A percentile compares a stretch with the other conserved stretches of the same genome.
Conservation (phyloP, 106 monocot genomes). For the Dendrobium chrysotoxum region DNA sequence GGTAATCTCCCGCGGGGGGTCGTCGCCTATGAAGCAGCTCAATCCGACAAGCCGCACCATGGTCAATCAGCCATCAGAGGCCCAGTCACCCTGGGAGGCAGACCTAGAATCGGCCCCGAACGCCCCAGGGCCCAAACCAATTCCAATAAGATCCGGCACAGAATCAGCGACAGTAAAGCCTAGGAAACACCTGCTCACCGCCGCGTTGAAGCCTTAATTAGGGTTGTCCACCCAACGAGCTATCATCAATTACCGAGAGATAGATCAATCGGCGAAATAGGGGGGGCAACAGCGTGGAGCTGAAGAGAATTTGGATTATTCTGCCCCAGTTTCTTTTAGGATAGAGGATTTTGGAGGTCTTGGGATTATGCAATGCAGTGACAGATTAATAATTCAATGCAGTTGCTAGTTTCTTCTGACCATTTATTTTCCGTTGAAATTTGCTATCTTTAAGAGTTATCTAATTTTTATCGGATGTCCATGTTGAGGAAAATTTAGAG, state of each 20-base stretch:
- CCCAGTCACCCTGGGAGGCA: not conserved
- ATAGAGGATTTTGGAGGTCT: not conserved
- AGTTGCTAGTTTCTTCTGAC: not conserved
- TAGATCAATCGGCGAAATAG: not conserved
- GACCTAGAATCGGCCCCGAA: constrained; percentile 3
- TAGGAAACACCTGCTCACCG: not conserved
- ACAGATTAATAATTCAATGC: constrained; percentile 1
- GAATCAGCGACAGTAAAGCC: constrained; percentile 10
- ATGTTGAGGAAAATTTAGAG: not conserved
- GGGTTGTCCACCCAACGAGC: constrained; percentile 5
- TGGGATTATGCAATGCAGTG: not conserved
- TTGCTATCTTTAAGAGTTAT: not conserved
- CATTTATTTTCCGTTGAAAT: not conserved
- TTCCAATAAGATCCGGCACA: not conserved
- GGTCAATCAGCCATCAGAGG: constrained; percentile 30
- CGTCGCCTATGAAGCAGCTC: constrained; percentile 49
- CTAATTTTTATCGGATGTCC: not conserved
- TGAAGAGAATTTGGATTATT: constrained; percentile 5
- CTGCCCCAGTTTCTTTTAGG: not conserved
- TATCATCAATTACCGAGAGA: not conserved
- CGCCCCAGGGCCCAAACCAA: not conserved
- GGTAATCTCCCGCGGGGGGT: constrained; percentile 78
- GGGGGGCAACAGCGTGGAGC: not conserved
- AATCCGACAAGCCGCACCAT: constrained; percentile 87
- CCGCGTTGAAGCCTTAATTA: constrained; percentile 20